Conservation (phyloP, 1,284 basidiomycete genomes). For the Fomes fomentarius region DNA sequence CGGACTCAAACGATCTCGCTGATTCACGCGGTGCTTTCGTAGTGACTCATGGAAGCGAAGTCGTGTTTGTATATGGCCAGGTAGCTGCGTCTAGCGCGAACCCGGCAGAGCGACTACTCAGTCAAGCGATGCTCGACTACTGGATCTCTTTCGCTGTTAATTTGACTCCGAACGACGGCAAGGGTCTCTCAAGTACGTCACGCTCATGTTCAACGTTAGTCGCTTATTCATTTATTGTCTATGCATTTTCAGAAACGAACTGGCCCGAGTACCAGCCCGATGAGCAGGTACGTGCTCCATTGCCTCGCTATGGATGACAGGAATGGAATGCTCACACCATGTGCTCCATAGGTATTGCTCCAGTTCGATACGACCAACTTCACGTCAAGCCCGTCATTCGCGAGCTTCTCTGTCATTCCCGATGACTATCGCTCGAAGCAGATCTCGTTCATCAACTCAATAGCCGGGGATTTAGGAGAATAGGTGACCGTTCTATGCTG, state of each 20-base stretch:
- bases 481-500: neutral
- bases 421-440: constrained; percentile 18
- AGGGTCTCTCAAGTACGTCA: constrained; percentile 41
- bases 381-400: neutral
- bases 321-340: neutral
- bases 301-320: neutral
- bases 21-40: neutral
- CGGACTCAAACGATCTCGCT: neutral
- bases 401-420: constrained; percentile 10
- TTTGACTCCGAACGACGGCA: constrained; percentile 52
- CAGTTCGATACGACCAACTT: constrained; percentile 14
- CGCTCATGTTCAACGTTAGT: too few relatives aligned
- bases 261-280: constrained; percentile 20
- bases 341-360: constrained; percentile 14
- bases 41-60: constrained; percentile 46
- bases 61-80: constrained; percentile 43
- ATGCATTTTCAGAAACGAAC: constrained; percentile 15
- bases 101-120: constrained; percentile 34
- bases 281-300: constrained; percentile 6
- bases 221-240: neutral
- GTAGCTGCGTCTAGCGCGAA: constrained; percentile 24
- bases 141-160: constrained; percentile 56
- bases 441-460: constrained; percentile 18
- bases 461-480: neutral
- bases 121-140: constrained; percentile 49